Percentiles rank a stretch among this genome's conserved stretches.
Conservation (phyloP, 441 rosid species). For the Biscutella laevigata region DNA sequence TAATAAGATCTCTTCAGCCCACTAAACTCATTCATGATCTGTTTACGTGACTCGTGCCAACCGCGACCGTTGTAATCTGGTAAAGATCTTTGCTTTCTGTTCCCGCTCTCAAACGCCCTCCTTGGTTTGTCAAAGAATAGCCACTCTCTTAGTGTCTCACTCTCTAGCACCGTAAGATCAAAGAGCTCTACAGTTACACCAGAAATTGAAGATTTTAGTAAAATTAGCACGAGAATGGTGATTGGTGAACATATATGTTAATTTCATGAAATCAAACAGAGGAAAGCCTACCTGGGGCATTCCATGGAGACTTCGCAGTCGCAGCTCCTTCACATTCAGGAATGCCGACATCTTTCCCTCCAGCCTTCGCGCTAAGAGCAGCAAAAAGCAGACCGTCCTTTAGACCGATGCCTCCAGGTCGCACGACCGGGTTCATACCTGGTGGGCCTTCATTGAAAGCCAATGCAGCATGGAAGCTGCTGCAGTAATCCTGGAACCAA, state of each 20-base stretch:
- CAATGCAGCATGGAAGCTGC: conserved; percentile 75
- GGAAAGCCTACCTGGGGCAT: conserved; percentile 74
- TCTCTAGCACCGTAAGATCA: conserved; percentile 76
- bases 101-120: conserved; percentile 97
- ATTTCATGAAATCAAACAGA: neutral
- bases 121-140: conserved; percentile 97
- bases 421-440: conserved; percentile 83
- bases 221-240: neutral
- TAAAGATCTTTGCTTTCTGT: conserved; percentile 94
- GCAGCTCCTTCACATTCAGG: conserved; percentile 99
- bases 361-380: conserved; percentile 78
- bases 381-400: conserved; percentile 87
- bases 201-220: conserved; percentile 1
- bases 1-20: conserved; percentile 97
- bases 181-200: conserved; percentile 68
- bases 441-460: conserved; percentile 92
- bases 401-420: conserved; percentile 89
- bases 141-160: conserved; percentile 97
- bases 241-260: neutral
- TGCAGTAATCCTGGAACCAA: conserved; percentile 89
- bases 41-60: conserved; percentile 99
- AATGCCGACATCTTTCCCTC: conserved; percentile 86
- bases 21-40: conserved; percentile 85
- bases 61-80: conserved; percentile 97
- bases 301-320: conserved; percentile 97